Base-by-base conservation (phyloP, 768 basidiomycete species). In the Leccinum rimulosum region DNA sequence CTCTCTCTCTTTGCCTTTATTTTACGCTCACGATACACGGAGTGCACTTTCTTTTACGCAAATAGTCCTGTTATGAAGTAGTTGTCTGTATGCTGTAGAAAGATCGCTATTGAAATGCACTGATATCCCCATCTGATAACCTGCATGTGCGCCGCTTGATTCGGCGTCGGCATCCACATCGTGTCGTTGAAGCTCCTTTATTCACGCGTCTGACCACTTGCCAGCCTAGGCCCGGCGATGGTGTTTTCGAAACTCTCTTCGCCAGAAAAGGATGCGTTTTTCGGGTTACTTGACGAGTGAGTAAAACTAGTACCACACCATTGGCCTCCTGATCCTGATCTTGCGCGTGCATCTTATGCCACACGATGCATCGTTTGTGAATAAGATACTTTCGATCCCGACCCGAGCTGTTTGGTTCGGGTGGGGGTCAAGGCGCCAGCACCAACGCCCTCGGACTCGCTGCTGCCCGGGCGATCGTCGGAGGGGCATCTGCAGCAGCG, bases 181-280 rank as follows among this genome's bases (percentile, higher is more conserved):
- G 35, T 36, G 35, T 38, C 38, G 7, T 40, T 40, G 38, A 40
- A 9, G 38, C 38, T 40, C 17, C 38, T 40, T 40, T 17, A 40
- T 36, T 38, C 38, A 40, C 38, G 38, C 17, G 19, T 38, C 17
- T 8, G 50, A 25, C 11, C 22, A 17, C 22, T 11, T 35, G 9
- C 2, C 14, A 36, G 14, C 14, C 36, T 38, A 38, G 36, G 36
- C 15, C 14, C 7, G 25, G 40, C 61, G 49, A 91, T 91, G 89
- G 87, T 87, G 45, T 93, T 93, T 67, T 70, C 88, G 56, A 86
- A 82, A 63, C 80, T 93, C 50, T 76, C 82, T 19, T 60, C 74
- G 53, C 75, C 84, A 62, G 91, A 93, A 72, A 92, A 92, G 71
- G 82, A 88, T 56, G 90, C 91, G 14, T 92, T 93, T 73, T 93